Base-by-base conservation (phyloP, 176 grass and related monocot species). In the Zoysia japonica region DNA sequence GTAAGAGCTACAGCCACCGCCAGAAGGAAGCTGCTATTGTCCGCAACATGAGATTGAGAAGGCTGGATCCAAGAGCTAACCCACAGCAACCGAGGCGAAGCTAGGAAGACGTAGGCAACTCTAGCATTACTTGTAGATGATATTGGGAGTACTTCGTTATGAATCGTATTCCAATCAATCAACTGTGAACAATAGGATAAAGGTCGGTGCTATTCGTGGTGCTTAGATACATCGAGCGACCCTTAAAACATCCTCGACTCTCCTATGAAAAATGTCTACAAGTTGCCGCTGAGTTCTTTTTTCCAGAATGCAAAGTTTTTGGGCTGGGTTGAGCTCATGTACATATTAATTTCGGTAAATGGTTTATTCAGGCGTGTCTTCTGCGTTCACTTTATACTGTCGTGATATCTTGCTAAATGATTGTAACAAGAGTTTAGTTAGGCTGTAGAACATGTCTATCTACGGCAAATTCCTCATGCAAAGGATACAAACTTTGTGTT, bases 11-110 rank as follows among this genome's bases (percentile, higher is more conserved):
- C 74, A 85, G 62, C 14, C 73, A 13, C 61, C 82, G 57, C 50
- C 89, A 80, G 71, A 94, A 86, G 77, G 88, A 94, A 74, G 90
- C 83, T 80, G 88, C 74, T 72, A 72, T 91, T 47, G 72, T 16
- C 59, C 92, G 88, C 68, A 80, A 71, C 43, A 73, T 83, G 51
- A 83, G 82, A 67, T 73, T 83, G 51, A 83, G 79, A 71, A 90
- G 73, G 75, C 48, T 90, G 51, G 87, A 92, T 61, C 70, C 63
- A 15, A 90, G 82, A 79, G 86, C 74, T 79, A 88, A 85, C 47
- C 54, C 63, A 45, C 76, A 65, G 39, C 73, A 77, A 53, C 79
- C 19, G 5, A 52, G 55, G 67, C 44, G 39, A 67, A 78, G 67
- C 52, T 85, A 89, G 78, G 67, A 67, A 85, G 20, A 11, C 78